Evolutionary conservation across 768 basidiomycete genomes (phyloP), one percentile per base, ranked within the genome.

Genomic region (Tubosaeta brunneosetosa): DNA sequence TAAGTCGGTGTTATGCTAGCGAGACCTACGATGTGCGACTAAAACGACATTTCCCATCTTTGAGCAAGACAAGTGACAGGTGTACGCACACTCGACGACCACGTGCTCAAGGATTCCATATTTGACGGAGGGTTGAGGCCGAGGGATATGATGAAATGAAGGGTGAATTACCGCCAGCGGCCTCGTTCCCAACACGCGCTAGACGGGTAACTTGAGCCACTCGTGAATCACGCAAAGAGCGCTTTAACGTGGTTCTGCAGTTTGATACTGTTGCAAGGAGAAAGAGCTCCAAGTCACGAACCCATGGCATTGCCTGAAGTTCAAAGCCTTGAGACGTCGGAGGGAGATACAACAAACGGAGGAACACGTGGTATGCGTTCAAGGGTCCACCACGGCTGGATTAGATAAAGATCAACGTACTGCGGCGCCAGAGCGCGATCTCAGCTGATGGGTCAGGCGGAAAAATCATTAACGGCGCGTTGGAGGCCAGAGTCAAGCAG

Each of bases 181-280:
- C 66, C 66, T 67, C 66, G 56, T 61, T 64, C 17, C 53, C 37
- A 58, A 66, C 66, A 67, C 62, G 66, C 60, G 58, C 36, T 47
- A 53, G 46, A 63, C 52, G 54, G 59, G 29, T 29, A 50, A 55
- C 22, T 36, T 10, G 56, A 53, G 44, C 55, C 64, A 61, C 60
- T 42, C 56, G 50, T 29, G 29, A 29, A 29, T 52, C 50, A 17
- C 27, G 44, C 44, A 27, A 38, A 46, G 44, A 53, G 54, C 46
- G 48, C 45, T n/a, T 32, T 29, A 27, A 36, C 34, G 33, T 19
- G 42, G 47, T 33, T 47, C 43, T 45, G 27, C 38, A 47, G 41
- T 34, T 31, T 33, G 31, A 36, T 29, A 13, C 31, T 44, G 17
- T 37, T 54, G 46, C 46, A 47, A 45, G 32, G 51, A 37, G 32